Base-by-base conservation (phyloP, 2,329 filamentous ascomycete species). In the Aspergillus versicolor region DNA sequence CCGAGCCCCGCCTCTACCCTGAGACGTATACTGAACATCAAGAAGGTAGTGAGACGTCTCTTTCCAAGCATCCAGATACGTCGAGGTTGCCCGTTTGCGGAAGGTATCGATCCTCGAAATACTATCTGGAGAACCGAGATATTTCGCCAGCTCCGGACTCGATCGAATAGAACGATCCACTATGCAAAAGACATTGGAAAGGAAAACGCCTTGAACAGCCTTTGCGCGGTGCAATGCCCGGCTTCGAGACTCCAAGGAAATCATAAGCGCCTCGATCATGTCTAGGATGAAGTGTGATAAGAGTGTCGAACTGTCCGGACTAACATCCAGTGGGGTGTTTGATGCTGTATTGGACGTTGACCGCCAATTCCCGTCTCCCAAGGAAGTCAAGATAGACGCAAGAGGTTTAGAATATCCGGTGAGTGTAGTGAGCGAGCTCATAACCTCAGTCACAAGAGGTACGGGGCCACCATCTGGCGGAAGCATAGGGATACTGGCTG, bases 291-390 rank as follows among this genome's bases (percentile, higher is more conserved):
- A 99, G 71, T 96, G 88, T 1, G 89, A 88, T 65, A 99, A 92
- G 15, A 99, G 87, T 53, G 93, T 87, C 62, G 87, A 86, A 30
- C 92, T 92, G 69, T 97, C 92, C 3, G 92, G 92, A 13, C 90
- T 88, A 34, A 97, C 87, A 68, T 97, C 93, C 68, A 96, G 91
- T 0, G 90, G 80, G 51, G 88, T 90, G 0, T 89, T 88, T 19
- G 88, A 83, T 27, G 83, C 83, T 42, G 89, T 85, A 5, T 79
- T 80, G 6, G 83, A 84, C 3, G 82, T 82, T 11, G 84, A 83
- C 53, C 77, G 78, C 94, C 94, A 99, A 37, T 93, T 93, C 1
- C 92, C 92, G 66, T 97, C 92, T 17, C 94, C 94, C 9, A 99
- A 78, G 0, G 92, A 96, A 27, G 94, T 87, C 81, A 99, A 87